These are phyloP conservation scores for Schizosaccharomyces lindneri DNA, from an alignment of 805 yeast genomes.

Conservation along the genomic window DNA sequence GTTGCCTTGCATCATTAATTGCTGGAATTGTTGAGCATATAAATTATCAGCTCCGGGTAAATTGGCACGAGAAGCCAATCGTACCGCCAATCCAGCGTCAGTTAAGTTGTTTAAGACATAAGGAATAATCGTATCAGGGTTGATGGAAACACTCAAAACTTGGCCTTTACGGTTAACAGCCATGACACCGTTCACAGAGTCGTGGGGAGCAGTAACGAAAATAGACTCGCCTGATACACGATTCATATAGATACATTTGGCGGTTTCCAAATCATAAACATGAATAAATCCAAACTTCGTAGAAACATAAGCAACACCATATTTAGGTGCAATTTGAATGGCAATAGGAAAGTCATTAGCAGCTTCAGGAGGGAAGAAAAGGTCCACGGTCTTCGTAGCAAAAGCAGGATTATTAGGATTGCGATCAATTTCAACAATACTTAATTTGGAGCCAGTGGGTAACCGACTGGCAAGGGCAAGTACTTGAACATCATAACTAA, in stretches of 20 bases:
- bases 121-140: constrained; percentile 64
- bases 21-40: constrained; percentile 76
- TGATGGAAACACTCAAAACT: constrained; percentile 73
- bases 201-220: constrained; percentile 60
- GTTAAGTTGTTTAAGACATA: constrained; percentile 69
- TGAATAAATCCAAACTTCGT: constrained; percentile 95
- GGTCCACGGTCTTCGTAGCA: constrained; percentile 71
- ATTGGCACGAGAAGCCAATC: constrained; percentile 84
- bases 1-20: constrained; percentile 59
- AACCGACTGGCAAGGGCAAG: constrained; percentile 83
- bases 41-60: constrained; percentile 90
- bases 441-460: constrained; percentile 63
- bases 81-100: constrained; percentile 64
- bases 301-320: constrained; percentile 66
- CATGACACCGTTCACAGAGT: constrained; percentile 56
- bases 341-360: constrained; percentile 89
- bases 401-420: constrained; percentile 60
- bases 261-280: constrained; percentile 79
- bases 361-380: constrained; percentile 93
- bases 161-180: constrained; percentile 90
- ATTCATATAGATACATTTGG: constrained; percentile 78
- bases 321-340: constrained; percentile 59
- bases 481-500: constrained; percentile 50
- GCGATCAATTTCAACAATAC: constrained; percentile 89
- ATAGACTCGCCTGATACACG: constrained; percentile 90